Conservation (phyloP, 2,329 filamentous ascomycete genomes). For the Colletotrichum destructivum region DNA sequence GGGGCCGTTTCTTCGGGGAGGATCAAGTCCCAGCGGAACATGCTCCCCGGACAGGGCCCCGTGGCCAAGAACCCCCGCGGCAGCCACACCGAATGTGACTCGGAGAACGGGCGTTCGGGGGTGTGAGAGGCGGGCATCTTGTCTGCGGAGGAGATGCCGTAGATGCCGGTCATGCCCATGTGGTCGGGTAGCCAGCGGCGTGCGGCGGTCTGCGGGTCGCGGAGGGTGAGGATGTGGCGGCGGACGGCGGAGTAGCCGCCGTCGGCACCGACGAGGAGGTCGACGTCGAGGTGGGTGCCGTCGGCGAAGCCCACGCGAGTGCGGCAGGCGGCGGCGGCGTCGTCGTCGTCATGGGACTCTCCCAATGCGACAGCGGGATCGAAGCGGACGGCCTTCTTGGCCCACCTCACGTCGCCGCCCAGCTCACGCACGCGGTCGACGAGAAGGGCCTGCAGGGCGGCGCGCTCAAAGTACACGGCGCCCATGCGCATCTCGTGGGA, state of each 20-base stretch:
- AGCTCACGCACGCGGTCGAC: constrained; percentile 41
- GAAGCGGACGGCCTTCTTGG: constrained; percentile 35
- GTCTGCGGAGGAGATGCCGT: constrained; percentile 43
- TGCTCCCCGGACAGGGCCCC: constrained; percentile 41
- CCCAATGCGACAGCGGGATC: neutral
- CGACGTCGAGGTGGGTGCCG: constrained; percentile 33
- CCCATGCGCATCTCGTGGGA: constrained; percentile 44
- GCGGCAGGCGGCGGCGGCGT: neutral
- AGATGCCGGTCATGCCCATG: constrained; percentile 46
- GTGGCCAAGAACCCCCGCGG: constrained; percentile 44
- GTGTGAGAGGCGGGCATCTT: neutral
- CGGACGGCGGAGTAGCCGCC: constrained; percentile 46
- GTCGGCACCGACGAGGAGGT: constrained; percentile 46
- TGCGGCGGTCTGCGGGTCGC: constrained; percentile 36
- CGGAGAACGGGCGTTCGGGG: constrained; percentile 35
- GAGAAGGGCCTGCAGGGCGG: constrained; percentile 42
- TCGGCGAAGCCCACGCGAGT: constrained; percentile 18
- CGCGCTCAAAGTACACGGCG: constrained; percentile 45
- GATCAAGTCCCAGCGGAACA: constrained; percentile 48
- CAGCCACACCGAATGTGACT: constrained; percentile 43
- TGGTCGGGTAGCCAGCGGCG: constrained; percentile 45
- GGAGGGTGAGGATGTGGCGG: constrained; percentile 42
- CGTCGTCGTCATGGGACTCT: neutral
- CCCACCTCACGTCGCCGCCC: constrained; percentile 44
- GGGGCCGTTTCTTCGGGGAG: constrained; percentile 43